Conservation (phyloP, 2,329 filamentous ascomycete genomes). For the Venturia carpophila region DNA sequence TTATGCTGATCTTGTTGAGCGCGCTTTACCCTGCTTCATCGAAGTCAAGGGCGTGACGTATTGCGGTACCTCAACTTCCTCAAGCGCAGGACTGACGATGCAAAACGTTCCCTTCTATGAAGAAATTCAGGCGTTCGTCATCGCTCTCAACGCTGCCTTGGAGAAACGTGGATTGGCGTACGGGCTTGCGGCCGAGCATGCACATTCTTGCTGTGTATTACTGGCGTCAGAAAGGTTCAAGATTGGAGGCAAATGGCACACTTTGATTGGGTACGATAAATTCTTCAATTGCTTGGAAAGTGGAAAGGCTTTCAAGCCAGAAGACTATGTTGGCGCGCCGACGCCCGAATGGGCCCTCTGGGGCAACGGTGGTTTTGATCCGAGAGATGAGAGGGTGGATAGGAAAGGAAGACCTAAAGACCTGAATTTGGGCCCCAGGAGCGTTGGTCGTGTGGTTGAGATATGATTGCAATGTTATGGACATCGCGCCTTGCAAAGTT, state of each 20-base stretch:
- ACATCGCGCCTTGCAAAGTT: not conserved
- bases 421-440: not conserved
- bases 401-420: slow-evolving; percentile 58
- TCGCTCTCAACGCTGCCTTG: slow-evolving; percentile 63
- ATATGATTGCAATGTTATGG: not conserved
- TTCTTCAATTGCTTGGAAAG: slow-evolving; percentile 78
- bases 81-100: slow-evolving; percentile 86
- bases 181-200: slow-evolving; percentile 89
- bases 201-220: slow-evolving; percentile 87
- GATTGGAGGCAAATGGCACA: slow-evolving; percentile 76
- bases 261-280: slow-evolving; percentile 77
- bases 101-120: slow-evolving; percentile 94
- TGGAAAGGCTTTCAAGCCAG: slow-evolving; percentile 57
- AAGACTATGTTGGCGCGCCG: slow-evolving; percentile 79
- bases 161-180: slow-evolving; percentile 65
- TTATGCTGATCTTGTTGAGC: slow-evolving; percentile 82
- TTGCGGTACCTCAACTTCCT: slow-evolving; percentile 81
- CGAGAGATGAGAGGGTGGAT: slow-evolving; percentile 77
- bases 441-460: not conserved
- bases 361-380: slow-evolving; percentile 93
- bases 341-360: slow-evolving; percentile 93
- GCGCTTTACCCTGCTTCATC: slow-evolving; percentile 81
- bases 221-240: slow-evolving; percentile 76
- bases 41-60: slow-evolving; percentile 97
- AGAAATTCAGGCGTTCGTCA: slow-evolving; percentile 77